Evolutionary conservation across 2,329 filamentous ascomycete species (phyloP).

Genomic region (Fusarium zealandicum): DNA sequence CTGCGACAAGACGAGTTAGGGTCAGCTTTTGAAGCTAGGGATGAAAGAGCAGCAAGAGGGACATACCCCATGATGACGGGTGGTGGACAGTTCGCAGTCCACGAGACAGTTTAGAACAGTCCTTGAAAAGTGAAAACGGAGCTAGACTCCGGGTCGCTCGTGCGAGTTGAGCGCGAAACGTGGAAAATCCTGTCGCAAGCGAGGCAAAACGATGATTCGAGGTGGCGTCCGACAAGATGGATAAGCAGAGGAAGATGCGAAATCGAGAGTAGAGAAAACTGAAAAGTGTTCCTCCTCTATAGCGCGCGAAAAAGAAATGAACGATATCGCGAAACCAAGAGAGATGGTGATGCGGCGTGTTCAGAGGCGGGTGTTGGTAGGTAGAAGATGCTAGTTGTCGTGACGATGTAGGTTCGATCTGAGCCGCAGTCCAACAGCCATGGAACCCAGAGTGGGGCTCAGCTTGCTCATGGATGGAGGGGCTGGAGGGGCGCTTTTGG

Average conservation of each 20-base stretch:
- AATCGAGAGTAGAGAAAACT: slow-evolving; percentile 10
- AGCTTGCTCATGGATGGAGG: too few species aligned
- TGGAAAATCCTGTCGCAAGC: slow-evolving; percentile 30
- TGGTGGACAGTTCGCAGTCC: slow-evolving; percentile 35
- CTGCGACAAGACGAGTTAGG: slow-evolving; percentile 45
- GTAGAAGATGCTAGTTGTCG: slow-evolving; percentile 29
- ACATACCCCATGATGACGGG: slow-evolving; percentile 44
- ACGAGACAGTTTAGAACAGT: slow-evolving; percentile 18
- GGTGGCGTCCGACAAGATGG: slow-evolving; percentile 13
- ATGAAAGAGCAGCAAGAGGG: not conserved
- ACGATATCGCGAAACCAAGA: slow-evolving; percentile 9
- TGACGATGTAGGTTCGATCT: slow-evolving; percentile 25
- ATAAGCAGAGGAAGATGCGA: slow-evolving; percentile 3
- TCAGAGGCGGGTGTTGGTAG: not conserved
- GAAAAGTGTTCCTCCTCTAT: slow-evolving; percentile 5
- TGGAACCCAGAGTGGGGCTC: slow-evolving; percentile 18
- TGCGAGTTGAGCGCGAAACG: slow-evolving; percentile 30
- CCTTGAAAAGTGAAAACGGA: slow-evolving; percentile 3
- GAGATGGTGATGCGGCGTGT: slow-evolving; percentile 3
- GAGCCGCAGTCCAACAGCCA: slow-evolving; percentile 26
- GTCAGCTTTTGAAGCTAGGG: slow-evolving; percentile 19
- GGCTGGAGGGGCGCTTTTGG: too few species aligned
- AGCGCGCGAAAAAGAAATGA: slow-evolving; percentile 10
- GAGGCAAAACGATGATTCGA: slow-evolving; percentile 25
- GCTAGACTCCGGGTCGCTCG: slow-evolving; percentile 16